These are phyloP conservation scores for Chaetomium sp. DNA, from an alignment of 2,329 filamentous ascomycete genomes.

Conservation along the genomic window DNA sequence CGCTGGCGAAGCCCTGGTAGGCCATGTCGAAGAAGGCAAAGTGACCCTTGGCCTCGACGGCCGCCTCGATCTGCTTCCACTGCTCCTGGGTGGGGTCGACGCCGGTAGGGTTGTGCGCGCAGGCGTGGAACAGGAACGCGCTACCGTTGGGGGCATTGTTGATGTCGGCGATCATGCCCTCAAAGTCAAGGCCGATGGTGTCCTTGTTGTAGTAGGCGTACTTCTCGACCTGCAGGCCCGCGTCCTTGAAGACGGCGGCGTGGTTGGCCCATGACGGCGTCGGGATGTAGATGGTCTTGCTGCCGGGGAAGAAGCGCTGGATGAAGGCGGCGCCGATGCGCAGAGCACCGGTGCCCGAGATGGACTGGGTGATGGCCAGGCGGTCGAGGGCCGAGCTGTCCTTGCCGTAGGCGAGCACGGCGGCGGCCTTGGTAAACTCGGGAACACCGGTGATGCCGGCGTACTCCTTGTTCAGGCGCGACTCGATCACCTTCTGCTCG, in stretches of 20 bases:
- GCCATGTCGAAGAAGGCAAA: slow-evolving; percentile 99
- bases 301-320: slow-evolving; percentile 83
- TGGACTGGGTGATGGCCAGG: slow-evolving; percentile 92
- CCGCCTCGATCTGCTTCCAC: slow-evolving; percentile 87
- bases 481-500: slow-evolving; percentile 80
- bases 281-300: slow-evolving; percentile 96
- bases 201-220: slow-evolving; percentile 99
- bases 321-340: slow-evolving; percentile 95
- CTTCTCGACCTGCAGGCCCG: slow-evolving; percentile 85
- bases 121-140: slow-evolving; percentile 92
- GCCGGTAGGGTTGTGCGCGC: slow-evolving; percentile 96
- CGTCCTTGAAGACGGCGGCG: slow-evolving; percentile 92
- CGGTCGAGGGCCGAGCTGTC: slow-evolving; percentile 76
- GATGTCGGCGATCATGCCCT: slow-evolving; percentile 88
- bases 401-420: slow-evolving; percentile 84
- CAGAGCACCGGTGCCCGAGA: slow-evolving; percentile 95
- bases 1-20: slow-evolving; percentile 96
- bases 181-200: slow-evolving; percentile 96
- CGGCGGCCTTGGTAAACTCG: slow-evolving; percentile 89
- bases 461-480: slow-evolving; percentile 92
- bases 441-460: slow-evolving; percentile 96
- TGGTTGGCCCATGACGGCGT: slow-evolving; percentile 98
- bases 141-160: slow-evolving; percentile 84
- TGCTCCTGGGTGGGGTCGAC: slow-evolving; percentile 90
- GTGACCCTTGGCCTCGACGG: slow-evolving; percentile 83